Conservation (phyloP, 192 early-diverging fungal species). For the Dimargaris xerosporica region DNA sequence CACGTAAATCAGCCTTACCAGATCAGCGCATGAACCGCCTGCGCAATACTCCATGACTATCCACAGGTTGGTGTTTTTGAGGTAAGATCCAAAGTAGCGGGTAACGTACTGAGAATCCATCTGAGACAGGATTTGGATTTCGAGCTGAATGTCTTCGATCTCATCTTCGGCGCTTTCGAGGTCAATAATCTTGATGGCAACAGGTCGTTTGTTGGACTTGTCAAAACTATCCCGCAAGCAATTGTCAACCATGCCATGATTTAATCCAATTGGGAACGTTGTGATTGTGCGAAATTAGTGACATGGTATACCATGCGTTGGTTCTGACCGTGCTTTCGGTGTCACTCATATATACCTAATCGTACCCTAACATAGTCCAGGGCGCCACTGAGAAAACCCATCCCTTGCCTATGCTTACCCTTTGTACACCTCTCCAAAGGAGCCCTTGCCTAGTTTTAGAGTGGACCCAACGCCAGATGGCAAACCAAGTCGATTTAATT, state of each 20-base stretch:
- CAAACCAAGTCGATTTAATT: no score
- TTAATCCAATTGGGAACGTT: no score
- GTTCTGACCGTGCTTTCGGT: no score
- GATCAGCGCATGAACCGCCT: conserved; percentile 86
- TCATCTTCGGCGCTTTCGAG: conserved; percentile 93
- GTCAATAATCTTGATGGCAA: conserved; percentile 97
- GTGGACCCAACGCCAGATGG: not conserved
- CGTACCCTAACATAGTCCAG: no score
- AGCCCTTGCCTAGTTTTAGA: conserved; percentile 29
- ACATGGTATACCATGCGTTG: no score
- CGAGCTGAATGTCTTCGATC: conserved; percentile 97
- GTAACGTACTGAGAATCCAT: conserved; percentile 78
- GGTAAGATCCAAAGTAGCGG: conserved; percentile 76
- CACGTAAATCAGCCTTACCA: conserved; percentile 16
- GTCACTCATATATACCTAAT: no score
- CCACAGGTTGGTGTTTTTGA: conserved; percentile 82
- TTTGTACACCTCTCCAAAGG: conserved; percentile 38
- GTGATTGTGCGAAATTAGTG: no score
- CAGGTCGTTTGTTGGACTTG: conserved; percentile 43
- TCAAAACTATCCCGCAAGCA: conserved; percentile 32
- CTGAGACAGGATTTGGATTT: conserved; percentile 90
- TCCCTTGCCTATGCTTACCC: conserved; percentile 16
- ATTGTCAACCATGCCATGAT: no score
- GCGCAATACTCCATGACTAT: conserved; percentile 98
- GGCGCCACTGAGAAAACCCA: no score